A percentile compares a stretch with the other conserved stretches of the same genome.
Conservation (phyloP, 768 basidiomycete species). For the Sistotremastrum niveocremeum region DNA sequence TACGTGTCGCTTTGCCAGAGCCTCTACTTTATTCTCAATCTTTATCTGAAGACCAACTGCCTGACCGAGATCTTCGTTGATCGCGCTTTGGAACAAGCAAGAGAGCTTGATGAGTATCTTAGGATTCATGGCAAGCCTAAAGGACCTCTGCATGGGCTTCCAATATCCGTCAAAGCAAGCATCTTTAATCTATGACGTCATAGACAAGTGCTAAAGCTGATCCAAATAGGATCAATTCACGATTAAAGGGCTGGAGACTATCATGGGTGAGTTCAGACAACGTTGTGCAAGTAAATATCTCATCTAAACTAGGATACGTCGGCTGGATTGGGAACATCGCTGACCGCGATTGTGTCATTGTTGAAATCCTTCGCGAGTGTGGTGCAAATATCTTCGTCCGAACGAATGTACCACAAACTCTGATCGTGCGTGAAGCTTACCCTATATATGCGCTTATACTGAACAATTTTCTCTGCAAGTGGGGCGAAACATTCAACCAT, state of each 20-base stretch:
- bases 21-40: not conserved
- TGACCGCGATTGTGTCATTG: constrained; percentile 22
- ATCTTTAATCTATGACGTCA: too few relatives aligned
- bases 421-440: constrained; percentile 23
- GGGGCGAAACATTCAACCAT: constrained; percentile 40
- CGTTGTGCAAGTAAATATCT: not conserved
- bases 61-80: constrained; percentile 37
- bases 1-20: constrained; percentile 10
- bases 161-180: constrained; percentile 25
- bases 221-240: constrained; percentile 33
- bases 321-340: constrained; percentile 37
- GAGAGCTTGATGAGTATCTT: constrained; percentile 28
- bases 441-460: constrained; percentile 15
- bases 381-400: constrained; percentile 49
- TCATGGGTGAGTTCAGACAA: constrained; percentile 27
- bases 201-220: too few relatives aligned
- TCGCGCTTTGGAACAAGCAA: constrained; percentile 26
- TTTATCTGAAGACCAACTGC: constrained; percentile 27
- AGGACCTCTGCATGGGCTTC: constrained; percentile 39
- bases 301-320: constrained; percentile 30
- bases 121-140: constrained; percentile 24
- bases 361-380: constrained; percentile 35
- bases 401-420: constrained; percentile 43
- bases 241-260: constrained; percentile 49
- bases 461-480: constrained; percentile 14